Conservation (phyloP, 2,329 filamentous ascomycete genomes). For the Curvularia sp. region DNA sequence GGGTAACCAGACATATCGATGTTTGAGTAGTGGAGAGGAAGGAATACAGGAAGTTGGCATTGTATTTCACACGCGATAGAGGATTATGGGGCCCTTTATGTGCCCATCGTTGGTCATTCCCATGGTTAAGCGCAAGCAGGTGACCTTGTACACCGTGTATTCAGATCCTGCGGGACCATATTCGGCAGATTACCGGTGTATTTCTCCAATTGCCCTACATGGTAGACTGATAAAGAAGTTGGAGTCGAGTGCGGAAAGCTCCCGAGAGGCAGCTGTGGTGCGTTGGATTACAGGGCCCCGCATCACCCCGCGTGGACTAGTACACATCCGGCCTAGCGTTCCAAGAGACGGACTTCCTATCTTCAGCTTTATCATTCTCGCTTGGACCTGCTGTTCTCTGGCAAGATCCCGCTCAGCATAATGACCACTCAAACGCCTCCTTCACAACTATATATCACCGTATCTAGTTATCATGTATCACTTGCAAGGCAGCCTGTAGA, state of each 20-base stretch:
- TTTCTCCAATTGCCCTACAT: neutral
- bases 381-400: conserved; percentile 6
- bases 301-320: neutral
- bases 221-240: conserved; percentile 10
- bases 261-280: conserved; percentile 1
- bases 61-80: neutral
- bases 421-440: neutral
- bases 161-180: too few relatives aligned
- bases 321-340: conserved; percentile 1
- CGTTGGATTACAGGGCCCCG: conserved; percentile 2
- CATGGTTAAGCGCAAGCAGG: neutral
- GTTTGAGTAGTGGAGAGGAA: neutral
- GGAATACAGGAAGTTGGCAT: neutral
- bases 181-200: neutral
- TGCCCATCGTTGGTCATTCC: neutral
- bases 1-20: conserved; percentile 11
- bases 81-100: neutral
- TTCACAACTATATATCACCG: neutral
- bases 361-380: neutral
- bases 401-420: neutral
- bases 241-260: conserved; percentile 15
- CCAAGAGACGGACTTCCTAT: neutral
- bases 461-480: neutral
- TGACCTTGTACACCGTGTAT: too few relatives aligned
- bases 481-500: neutral